Conservation (phyloP, 768 basidiomycete genomes). For the Phaeotremella skinneri region DNA sequence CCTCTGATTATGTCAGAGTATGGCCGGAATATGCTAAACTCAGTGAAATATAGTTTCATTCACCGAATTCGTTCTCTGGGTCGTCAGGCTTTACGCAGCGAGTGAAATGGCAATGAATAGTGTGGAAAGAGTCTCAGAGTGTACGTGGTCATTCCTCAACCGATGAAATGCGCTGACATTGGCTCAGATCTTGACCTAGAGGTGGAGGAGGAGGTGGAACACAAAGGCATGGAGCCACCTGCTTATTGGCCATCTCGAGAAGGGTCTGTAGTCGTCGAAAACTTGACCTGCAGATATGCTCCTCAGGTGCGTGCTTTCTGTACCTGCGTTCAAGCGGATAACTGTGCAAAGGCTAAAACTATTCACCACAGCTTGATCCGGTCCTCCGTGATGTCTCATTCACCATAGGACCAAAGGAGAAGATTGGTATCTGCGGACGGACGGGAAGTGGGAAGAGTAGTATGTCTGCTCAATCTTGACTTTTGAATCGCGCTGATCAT, state of each 20-base stretch:
- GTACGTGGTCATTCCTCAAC: slow-evolving; percentile 21
- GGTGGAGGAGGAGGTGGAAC: slow-evolving; percentile 43
- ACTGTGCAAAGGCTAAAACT: slow-evolving; percentile 20
- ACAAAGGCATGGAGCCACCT: slow-evolving; percentile 51
- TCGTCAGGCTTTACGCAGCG: slow-evolving; percentile 52
- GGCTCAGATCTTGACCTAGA: slow-evolving; percentile 46
- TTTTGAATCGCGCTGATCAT: neutral
- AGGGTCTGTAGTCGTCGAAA: slow-evolving; percentile 50
- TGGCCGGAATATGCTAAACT: neutral
- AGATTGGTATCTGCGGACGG: slow-evolving; percentile 53
- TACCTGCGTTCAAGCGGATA: neutral
- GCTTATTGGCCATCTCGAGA: slow-evolving; percentile 53
- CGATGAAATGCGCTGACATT: slow-evolving; percentile 6
- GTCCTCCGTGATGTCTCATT: slow-evolving; percentile 53
- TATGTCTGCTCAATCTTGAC: slow-evolving; percentile 15
- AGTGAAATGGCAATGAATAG: slow-evolving; percentile 51
- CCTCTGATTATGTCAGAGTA: neutral
- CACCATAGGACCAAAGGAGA: slow-evolving; percentile 51
- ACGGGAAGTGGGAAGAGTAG: slow-evolving; percentile 43
- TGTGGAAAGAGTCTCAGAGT: slow-evolving; percentile 56
- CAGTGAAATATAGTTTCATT: slow-evolving; percentile 36
- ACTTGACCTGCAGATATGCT: slow-evolving; percentile 50
- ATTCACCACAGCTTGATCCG: slow-evolving; percentile 44
- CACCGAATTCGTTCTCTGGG: slow-evolving; percentile 54
- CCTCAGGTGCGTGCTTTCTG: slow-evolving; percentile 34